Base-by-base conservation (phyloP, 164 flowering plant genomes). In the Brasenia schreberi region DNA sequence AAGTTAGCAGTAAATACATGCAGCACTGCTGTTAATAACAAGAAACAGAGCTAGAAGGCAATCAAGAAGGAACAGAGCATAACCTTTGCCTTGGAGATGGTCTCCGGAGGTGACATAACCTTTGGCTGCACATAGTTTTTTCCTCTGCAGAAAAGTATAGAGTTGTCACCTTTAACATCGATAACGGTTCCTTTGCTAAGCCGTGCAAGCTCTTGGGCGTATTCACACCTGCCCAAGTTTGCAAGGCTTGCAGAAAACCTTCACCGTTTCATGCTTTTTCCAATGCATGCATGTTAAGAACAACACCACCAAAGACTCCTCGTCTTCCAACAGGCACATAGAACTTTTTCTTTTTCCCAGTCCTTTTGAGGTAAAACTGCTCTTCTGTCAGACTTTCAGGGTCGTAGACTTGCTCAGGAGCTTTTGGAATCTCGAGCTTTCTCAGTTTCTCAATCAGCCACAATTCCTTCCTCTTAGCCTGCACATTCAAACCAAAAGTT, bases 221-320 rank as follows among this genome's bases (percentile, higher is more conserved):
- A 90, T 61, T 81, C 83, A 52, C 73, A 93, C 74, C 74, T 93
- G 94, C 63, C 98, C 97, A 44, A 89, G 94, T 72, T 68, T 85
- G 77, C 97, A 93, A 63, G 96, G 92, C 69, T 73, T 90, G 79
- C 93, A 90, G 27, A 80, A 61, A 69, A 93, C 97, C 79, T 90
- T 90, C 19, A 93, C 94, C 19, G 97, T 90, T 72, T 88, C 92
- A 74, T 93, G 94, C 65, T 76, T 90, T 79, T 93, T 93, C 97
- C 97, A 87, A 52, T 93, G 98, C 18, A 81, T 90, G 98, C 98
- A 93, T 90, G 71, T 93, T 93, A 19, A 93, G 92, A 79, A 87
- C 98, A 72, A 23, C 27, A 2, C 27, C 27, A 93, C 98, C 98
- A 80, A 93, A 90, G 18, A 93, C 92, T 70, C 97, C 98, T 56